Conservation (phyloP, 331 rosid species). For the Phaseolus coccineus region DNA sequence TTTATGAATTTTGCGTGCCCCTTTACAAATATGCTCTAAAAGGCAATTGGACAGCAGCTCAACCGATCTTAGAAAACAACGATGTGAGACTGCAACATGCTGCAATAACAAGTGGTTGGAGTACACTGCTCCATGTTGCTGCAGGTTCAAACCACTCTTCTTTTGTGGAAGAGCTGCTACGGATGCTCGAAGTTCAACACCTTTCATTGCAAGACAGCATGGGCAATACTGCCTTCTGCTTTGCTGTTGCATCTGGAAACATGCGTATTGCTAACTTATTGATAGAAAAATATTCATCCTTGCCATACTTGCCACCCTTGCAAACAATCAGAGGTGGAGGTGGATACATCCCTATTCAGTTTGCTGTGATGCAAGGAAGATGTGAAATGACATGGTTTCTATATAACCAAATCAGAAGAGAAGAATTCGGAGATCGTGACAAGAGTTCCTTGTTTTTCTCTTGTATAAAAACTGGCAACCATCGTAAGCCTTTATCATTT, state of each 20-base stretch:
- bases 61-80: not conserved
- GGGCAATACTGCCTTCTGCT: conserved; percentile 46
- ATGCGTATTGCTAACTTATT: not conserved
- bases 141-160: conserved; percentile 43
- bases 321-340: not conserved
- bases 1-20: conserved; percentile 21
- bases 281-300: not conserved
- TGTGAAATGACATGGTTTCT: conserved; percentile 39
- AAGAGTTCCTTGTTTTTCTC: conserved; percentile 34
- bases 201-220: conserved; percentile 17
- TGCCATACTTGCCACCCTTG: too few relatives aligned
- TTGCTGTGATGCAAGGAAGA: conserved; percentile 47
- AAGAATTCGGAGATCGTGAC: not conserved
- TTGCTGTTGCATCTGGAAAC: conserved; percentile 49
- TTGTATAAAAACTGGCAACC: conserved; percentile 36
- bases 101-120: conserved; percentile 34
- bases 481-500: not conserved
- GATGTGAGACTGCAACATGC: not conserved
- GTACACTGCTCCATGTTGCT: conserved; percentile 49
- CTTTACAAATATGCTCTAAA: conserved; percentile 45
- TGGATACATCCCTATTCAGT: conserved; percentile 40
- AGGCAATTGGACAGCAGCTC: conserved; percentile 52
- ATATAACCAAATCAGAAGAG: not conserved
- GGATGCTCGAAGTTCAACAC: not conserved
- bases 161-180: conserved; percentile 43